Percentiles rank a stretch among this genome's conserved stretches.
These are phyloP conservation scores for Beauveria australis DNA, from an alignment of 2,329 filamentous ascomycete genomes.

Conservation along the genomic window DNA sequence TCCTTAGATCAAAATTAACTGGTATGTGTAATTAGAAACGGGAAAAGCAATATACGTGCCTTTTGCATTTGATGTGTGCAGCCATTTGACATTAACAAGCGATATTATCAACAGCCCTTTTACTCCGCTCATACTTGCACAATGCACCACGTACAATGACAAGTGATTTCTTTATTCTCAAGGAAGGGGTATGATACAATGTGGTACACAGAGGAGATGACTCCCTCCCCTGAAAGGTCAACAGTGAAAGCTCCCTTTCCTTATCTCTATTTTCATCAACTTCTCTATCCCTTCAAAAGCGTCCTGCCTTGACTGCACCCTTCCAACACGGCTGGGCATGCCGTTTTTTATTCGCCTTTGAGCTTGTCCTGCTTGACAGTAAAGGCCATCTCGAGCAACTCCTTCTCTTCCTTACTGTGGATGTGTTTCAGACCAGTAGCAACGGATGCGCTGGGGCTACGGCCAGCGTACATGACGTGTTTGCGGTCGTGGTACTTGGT, in stretches of 20 bases:
- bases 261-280: not conserved
- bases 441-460: constrained; percentile 86
- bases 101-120: constrained; percentile 8
- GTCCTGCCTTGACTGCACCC: not conserved
- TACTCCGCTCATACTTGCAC: constrained; percentile 17
- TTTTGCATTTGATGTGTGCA: not conserved
- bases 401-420: constrained; percentile 89
- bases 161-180: constrained; percentile 15
- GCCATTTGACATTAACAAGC: constrained; percentile 2
- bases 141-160: constrained; percentile 16
- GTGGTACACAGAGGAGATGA: constrained; percentile 23
- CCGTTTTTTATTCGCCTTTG: constrained; percentile 50
- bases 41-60: not conserved
- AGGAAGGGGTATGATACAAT: constrained; percentile 26
- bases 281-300: not conserved
- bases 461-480: constrained; percentile 94
- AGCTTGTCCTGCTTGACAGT: constrained; percentile 59
- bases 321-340: not conserved
- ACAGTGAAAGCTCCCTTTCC: constrained; percentile 8
- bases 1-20: not conserved
- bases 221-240: constrained; percentile 15
- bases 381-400: constrained; percentile 62
- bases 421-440: constrained; percentile 84
- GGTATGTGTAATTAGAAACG: not conserved
- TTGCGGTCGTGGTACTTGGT: constrained; percentile 89